Evolutionary conservation across 1,284 basidiomycete genomes (phyloP).

Genomic region (Afroboletus lepidellus): DNA sequence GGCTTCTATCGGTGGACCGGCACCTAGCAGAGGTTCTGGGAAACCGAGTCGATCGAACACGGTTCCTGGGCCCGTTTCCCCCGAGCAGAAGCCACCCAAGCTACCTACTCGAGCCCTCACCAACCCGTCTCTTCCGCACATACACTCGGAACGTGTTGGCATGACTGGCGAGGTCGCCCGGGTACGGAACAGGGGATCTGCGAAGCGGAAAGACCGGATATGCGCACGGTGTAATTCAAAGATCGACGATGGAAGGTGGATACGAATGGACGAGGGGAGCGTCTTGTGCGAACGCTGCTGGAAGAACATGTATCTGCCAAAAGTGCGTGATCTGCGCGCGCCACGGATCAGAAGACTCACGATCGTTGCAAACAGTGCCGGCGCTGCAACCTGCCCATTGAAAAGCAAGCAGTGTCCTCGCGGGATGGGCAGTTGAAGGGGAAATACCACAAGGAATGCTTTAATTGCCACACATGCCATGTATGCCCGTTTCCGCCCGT

Average conservation of each 20-base stretch:
- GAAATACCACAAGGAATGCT: slow-evolving; percentile 88
- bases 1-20: slow-evolving; percentile 27
- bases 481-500: slow-evolving; percentile 43
- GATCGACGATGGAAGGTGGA: slow-evolving; percentile 80
- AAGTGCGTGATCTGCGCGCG: slow-evolving; percentile 45
- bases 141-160: slow-evolving; percentile 30
- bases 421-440: slow-evolving; percentile 90
- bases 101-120: slow-evolving; percentile 56
- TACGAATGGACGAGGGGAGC: slow-evolving; percentile 71
- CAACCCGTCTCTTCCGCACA: slow-evolving; percentile 40
- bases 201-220: slow-evolving; percentile 33
- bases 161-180: slow-evolving; percentile 24
- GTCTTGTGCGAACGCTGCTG: slow-evolving; percentile 85
- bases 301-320: slow-evolving; percentile 93
- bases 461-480: slow-evolving; percentile 81
- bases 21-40: slow-evolving; percentile 35
- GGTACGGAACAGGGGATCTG: slow-evolving; percentile 26
- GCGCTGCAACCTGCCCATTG: slow-evolving; percentile 78
- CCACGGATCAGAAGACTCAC: slow-evolving; percentile 1
- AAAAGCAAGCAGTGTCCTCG: slow-evolving; percentile 87
- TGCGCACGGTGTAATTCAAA: slow-evolving; percentile 68
- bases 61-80: slow-evolving; percentile 42
- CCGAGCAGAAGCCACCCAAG: slow-evolving; percentile 47
- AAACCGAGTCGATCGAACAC: slow-evolving; percentile 45
- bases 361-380: slow-evolving; percentile 58